These are phyloP conservation scores for Hypoxylon sp. DNA, from an alignment of 2,329 filamentous ascomycete genomes.

Conservation along the genomic window DNA sequence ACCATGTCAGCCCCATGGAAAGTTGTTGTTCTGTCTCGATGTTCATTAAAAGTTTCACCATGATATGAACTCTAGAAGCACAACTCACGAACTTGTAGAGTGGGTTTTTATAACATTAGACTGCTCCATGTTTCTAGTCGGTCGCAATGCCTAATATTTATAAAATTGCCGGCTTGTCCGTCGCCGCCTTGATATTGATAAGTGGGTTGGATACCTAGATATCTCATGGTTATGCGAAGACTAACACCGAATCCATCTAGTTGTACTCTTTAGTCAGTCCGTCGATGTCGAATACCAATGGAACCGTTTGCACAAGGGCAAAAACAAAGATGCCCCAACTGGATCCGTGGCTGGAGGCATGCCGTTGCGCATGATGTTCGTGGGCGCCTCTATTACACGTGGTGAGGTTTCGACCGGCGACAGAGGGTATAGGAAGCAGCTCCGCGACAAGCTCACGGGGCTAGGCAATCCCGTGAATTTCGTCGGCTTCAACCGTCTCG, in stretches of 20 bases:
- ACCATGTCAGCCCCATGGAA: neutral
- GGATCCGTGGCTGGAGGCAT: conserved; percentile 35
- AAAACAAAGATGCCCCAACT: conserved; percentile 8
- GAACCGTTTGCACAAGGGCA: conserved; percentile 12
- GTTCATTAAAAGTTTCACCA: neutral
- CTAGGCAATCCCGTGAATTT: conserved; percentile 41
- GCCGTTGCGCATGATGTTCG: conserved; percentile 41
- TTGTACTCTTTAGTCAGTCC: conserved; percentile 32
- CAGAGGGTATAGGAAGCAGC: conserved; percentile 41
- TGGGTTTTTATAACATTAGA: neutral
- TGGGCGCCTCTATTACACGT: conserved; percentile 40
- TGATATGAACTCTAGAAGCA: conserved; percentile 13
- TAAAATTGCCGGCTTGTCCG: conserved; percentile 18
- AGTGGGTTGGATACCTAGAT: conserved; percentile 20
- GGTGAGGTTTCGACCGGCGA: conserved; percentile 40
- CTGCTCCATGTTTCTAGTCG: neutral
- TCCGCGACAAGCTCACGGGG: conserved; percentile 39
- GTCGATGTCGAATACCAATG: conserved; percentile 36
- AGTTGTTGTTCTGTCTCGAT: conserved; percentile 1
- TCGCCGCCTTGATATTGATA: conserved; percentile 17
- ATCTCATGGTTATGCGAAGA: neutral
- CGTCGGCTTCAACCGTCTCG: conserved; percentile 44
- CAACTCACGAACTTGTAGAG: neutral
- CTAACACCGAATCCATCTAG: conserved; percentile 12
- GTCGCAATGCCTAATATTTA: conserved; percentile 25